Evolutionary conservation across 148 eudicot genomes (phyloP), one percentile per base, ranked within the genome.

Genomic region (Beta vulgaris): DNA sequence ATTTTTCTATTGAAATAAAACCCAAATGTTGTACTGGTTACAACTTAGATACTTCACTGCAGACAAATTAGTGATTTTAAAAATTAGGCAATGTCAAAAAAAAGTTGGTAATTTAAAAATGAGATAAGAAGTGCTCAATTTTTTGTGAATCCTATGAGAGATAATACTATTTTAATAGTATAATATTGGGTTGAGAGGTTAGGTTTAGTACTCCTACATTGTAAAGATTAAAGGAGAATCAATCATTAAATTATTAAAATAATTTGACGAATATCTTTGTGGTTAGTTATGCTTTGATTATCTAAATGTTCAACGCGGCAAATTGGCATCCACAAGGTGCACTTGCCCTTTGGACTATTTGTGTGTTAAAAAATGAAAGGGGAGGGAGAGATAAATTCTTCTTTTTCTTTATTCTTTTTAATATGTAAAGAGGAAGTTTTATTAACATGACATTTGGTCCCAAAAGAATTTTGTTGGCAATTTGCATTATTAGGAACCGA

Each of bases 241-340:
- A 51, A 71, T 51, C 21, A 53, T 51, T 49, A 53, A 54, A 69
- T 7, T 49, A 64, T 51, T 64, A 15, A 64, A 76, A 7, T 76
- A 54, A 29, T 4, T 11, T 40, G n/a, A 14, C 4, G 28, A 40
- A 42, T 54, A 40, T 39, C 21, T 53, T 55, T 68, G 73, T 57
- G 73, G 11, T 76, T 75, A 26, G 29, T 65, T 65, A 75, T 66
- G 60, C 39, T 13, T n/a, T 54, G 34, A 68, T 68, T 28, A 61
- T 31, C 31, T 31, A 6, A 7, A 35, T 16, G 31, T 39, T 21
- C 31, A 55, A 76, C 78, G 78, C 57, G 78, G 71, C 62, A 21
- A 51, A 49, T 65, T 1, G 18, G 25, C 72, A 51, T 51, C 78
- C 78, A 75, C 78, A 48, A 32, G 46, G 23, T 32, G 18, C 35